Conservation (phyloP, 352 stramenopile species). For the Globisporangium cystogenes region DNA sequence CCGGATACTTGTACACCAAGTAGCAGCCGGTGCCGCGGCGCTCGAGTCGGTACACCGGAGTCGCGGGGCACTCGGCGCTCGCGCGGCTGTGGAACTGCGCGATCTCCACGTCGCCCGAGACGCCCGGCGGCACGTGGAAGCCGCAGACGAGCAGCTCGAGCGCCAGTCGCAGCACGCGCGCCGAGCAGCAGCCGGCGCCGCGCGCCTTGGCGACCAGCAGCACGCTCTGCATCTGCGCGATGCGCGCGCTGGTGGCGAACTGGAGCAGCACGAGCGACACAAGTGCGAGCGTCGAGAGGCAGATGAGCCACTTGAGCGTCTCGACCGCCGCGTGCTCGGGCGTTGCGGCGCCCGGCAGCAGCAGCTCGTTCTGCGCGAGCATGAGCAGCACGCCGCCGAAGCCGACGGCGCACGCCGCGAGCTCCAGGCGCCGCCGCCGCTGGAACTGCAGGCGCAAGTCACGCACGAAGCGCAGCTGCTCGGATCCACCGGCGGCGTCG, state of each 20-base stretch:
- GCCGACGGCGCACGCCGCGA: slow-evolving; percentile 37
- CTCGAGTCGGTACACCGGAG: slow-evolving; percentile 20
- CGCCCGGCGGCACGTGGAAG: slow-evolving; percentile 55
- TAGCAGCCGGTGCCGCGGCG: slow-evolving; percentile 36
- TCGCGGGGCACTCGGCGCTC: slow-evolving; percentile 16
- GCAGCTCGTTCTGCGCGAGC: slow-evolving; percentile 61
- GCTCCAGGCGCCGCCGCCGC: slow-evolving; percentile 36
- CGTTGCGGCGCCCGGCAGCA: slow-evolving; percentile 16
- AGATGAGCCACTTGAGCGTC: slow-evolving; percentile 31
- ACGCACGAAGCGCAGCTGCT: slow-evolving; percentile 18
- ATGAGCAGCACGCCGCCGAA: slow-evolving; percentile 54
- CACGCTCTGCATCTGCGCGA: slow-evolving; percentile 50
- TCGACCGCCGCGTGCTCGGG: slow-evolving; percentile 6
- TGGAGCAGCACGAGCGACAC: slow-evolving; percentile 39
- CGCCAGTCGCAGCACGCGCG: slow-evolving; percentile 24
- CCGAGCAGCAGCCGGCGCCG: slow-evolving; percentile 17
- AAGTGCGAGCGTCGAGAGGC: slow-evolving; percentile 34
- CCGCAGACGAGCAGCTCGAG: slow-evolving; percentile 56
- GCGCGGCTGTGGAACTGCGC: slow-evolving; percentile 35
- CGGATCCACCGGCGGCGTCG: neutral
- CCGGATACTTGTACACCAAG: slow-evolving; percentile 55
- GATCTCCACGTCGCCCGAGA: slow-evolving; percentile 34
- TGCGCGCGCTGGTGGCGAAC: slow-evolving; percentile 35
- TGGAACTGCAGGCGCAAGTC: slow-evolving; percentile 34
- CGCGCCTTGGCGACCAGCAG: slow-evolving; percentile 21